Evolutionary conservation across 805 yeast species (phyloP).

Genomic region (Candida cerambycidarum): DNA sequence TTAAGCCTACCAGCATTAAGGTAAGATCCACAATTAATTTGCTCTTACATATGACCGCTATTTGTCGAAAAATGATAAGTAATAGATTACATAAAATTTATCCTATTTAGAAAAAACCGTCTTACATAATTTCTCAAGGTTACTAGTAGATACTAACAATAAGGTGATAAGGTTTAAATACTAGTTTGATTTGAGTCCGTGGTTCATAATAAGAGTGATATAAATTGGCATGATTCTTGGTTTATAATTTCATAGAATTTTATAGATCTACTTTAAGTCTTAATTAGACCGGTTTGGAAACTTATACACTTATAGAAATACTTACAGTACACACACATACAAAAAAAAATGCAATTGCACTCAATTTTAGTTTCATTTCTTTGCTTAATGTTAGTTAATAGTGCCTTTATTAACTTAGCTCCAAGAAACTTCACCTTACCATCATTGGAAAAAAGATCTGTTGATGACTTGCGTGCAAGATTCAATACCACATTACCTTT

Average conservation of each 20-base stretch:
- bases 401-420: conserved; percentile 9
- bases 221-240: no score
- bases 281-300: not conserved
- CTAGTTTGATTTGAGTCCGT: no score
- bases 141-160: not conserved
- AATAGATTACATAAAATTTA: no score
- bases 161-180: not conserved
- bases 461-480: conserved; percentile 1
- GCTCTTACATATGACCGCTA: no score
- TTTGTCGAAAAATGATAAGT: no score
- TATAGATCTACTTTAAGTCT: no score
- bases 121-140: not conserved
- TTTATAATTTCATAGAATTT: no score
- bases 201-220: no score
- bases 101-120: no score
- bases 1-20: no score
- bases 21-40: no score
- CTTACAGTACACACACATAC: no score
- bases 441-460: not conserved
- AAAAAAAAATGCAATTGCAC: conserved; percentile 11
- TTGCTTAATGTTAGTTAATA: conserved; percentile 1
- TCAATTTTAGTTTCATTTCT: conserved; percentile 6
- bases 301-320: not conserved
- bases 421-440: not conserved
- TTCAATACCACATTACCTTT: not conserved